Evolutionary conservation across 2,329 filamentous ascomycete species (phyloP).

Genomic region (Neopestalotiopsis rosae): DNA sequence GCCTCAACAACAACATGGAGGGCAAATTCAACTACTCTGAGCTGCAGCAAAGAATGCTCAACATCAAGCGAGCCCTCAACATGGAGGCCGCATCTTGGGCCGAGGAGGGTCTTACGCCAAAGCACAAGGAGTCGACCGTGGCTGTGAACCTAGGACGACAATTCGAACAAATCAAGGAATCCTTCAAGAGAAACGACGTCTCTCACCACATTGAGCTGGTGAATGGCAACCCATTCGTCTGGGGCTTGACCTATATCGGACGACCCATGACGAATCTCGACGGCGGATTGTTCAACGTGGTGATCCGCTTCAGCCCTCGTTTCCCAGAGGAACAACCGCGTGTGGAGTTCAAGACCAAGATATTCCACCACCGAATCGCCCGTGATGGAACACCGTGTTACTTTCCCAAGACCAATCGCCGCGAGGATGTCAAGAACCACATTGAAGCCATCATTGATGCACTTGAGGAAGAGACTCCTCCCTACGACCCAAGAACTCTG

Average conservation of each 20-base stretch:
- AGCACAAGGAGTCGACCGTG: conserved; percentile 72
- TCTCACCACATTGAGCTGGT: conserved; percentile 79
- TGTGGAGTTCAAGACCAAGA: conserved; percentile 76
- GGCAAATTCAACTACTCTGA: conserved; percentile 83
- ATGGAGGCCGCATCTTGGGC: conserved; percentile 77
- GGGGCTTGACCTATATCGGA: conserved; percentile 88
- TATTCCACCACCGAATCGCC: conserved; percentile 90
- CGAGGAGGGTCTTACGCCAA: conserved; percentile 66
- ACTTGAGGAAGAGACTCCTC: conserved; percentile 86
- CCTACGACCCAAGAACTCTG: conserved; percentile 87
- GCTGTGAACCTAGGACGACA: conserved; percentile 84
- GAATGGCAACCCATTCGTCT: conserved; percentile 86
- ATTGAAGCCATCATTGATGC: conserved; percentile 82
- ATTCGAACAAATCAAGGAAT: conserved; percentile 79
- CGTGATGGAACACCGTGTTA: conserved; percentile 85
- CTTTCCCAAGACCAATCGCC: conserved; percentile 61
- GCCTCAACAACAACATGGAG: conserved; percentile 77
- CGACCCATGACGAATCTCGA: conserved; percentile 92
- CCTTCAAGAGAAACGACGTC: conserved; percentile 73
- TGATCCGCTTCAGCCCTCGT: conserved; percentile 77
- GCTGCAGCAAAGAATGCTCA: conserved; percentile 70
- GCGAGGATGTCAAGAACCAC: conserved; percentile 81
- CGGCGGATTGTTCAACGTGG: conserved; percentile 85
- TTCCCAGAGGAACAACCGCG: conserved; percentile 91
- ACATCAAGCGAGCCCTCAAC: conserved; percentile 73